Evolutionary conservation across 1,284 basidiomycete genomes (phyloP).

Genomic region (Paramarasmius palmivorus): DNA sequence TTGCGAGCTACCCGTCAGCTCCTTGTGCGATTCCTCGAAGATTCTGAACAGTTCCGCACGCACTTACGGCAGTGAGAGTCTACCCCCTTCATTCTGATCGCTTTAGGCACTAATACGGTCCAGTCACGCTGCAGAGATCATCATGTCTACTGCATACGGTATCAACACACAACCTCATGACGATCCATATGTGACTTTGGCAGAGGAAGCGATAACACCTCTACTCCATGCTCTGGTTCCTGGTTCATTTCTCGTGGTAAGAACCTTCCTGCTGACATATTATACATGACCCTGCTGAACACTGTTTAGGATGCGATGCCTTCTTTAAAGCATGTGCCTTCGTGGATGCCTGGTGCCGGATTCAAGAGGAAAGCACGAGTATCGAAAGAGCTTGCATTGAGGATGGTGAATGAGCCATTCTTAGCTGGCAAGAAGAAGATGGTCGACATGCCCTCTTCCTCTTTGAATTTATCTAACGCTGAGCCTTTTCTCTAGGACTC

Average conservation of each 20-base stretch:
- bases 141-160: neutral
- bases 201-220: neutral
- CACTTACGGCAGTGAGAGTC: conserved; percentile 6
- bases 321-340: neutral
- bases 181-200: neutral
- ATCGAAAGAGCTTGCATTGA: neutral
- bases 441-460: neutral
- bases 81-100: neutral
- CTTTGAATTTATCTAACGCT: neutral
- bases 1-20: conserved; percentile 7
- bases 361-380: neutral
- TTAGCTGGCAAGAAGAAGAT: neutral
- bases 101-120: neutral
- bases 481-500: neutral
- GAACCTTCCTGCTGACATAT: neutral
- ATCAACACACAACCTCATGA: neutral
- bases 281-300: no score
- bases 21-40: conserved; percentile 8
- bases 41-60: conserved; percentile 1
- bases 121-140: neutral
- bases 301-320: neutral
- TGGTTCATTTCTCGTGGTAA: neutral
- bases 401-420: conserved; percentile 1
- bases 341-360: conserved; percentile 7
- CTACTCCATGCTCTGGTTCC: neutral